A percentile compares a stretch with the other conserved stretches of the same genome.
These are phyloP conservation scores for Leccinum subfulvum DNA, from an alignment of 1,284 basidiomycete species.

Conservation along the genomic window DNA sequence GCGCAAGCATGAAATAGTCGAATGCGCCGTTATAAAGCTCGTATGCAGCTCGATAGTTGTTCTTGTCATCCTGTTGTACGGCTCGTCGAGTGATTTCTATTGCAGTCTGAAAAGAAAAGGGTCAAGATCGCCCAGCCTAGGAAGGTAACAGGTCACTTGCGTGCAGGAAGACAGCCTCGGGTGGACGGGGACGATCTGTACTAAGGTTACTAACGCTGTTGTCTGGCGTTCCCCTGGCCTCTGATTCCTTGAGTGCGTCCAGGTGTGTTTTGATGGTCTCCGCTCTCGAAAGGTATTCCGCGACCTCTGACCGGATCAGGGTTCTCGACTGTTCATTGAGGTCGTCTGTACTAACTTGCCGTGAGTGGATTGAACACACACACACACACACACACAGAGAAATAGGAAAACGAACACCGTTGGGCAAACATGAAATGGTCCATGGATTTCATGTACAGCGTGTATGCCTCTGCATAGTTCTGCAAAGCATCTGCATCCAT, in stretches of 20 bases:
- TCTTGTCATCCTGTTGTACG: slow-evolving; percentile 90
- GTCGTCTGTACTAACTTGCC: slow-evolving; percentile 15
- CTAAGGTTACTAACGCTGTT: slow-evolving; percentile 7
- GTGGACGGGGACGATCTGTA: slow-evolving; percentile 11
- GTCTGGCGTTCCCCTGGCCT: not conserved
- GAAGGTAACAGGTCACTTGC: slow-evolving; percentile 1
- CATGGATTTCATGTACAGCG: slow-evolving; percentile 88
- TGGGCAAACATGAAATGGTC: slow-evolving; percentile 94
- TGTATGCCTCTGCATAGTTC: slow-evolving; percentile 94
- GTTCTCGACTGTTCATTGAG: slow-evolving; percentile 65
- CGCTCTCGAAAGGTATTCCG: slow-evolving; percentile 88
- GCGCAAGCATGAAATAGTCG: slow-evolving; percentile 93
- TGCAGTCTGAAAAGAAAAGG: slow-evolving; percentile 53
- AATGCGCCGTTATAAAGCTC: slow-evolving; percentile 90
- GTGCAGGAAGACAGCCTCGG: slow-evolving; percentile 18
- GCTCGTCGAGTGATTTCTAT: slow-evolving; percentile 85
- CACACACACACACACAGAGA: too few species aligned
- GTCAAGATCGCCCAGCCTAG: not conserved
- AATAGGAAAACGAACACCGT: slow-evolving; percentile 45
- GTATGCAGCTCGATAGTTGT: slow-evolving; percentile 91
- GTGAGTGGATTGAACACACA: slow-evolving; percentile 10
- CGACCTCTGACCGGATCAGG: slow-evolving; percentile 86
- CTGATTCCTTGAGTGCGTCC: slow-evolving; percentile 4
- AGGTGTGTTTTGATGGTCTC: slow-evolving; percentile 90
- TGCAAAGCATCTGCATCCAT: slow-evolving; percentile 92